Base-by-base conservation (phyloP, 345 rosid genomes). In the Dimocarpus longan region DNA sequence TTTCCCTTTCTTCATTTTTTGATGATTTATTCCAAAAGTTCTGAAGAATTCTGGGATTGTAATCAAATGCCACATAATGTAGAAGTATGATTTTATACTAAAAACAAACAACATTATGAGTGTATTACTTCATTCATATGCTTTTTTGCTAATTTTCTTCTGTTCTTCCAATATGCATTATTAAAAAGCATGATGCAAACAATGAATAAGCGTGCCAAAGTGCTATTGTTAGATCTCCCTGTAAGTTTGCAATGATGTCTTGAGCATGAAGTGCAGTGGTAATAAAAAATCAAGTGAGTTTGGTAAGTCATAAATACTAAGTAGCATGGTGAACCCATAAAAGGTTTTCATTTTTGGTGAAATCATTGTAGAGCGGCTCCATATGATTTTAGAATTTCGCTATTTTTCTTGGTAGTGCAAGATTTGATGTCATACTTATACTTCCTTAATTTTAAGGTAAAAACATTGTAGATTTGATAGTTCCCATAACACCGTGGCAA, bases 311-410 rank as follows among this genome's bases (percentile, higher is more conserved):
- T 8, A n/a, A 73, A 6, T 39, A n/a, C 67, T 73, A 11, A 26
- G 76, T 73, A 40, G 67, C 21, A 10, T 12, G 5, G 12, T 22
- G 39, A 67, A 19, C 48, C 70, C 24, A 59, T 42, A 21, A 12
- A 46, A 73, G 76, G 67, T 39, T 73, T 73, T 42, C 70, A 16
- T 39, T 28, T 39, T 59, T 42, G 11, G n/a, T 32, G 76, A 73
- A 57, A 28, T 73, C 67, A 73, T 13, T 13, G 18, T 71, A 56
- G 28, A 48, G 21, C 56, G 15, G 63, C 18, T 70, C 52, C 15
- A 19, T 71, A 39, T 54, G 57, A 32, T 32, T 6, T 71, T 22
- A 16, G 43, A 56, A 56, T 32, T 71, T 26, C 32, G 54, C 18
- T 44, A 4, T 32, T 48, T 46, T 52, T 50, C 59, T 70, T 28